Percentiles rank a stretch among this genome's conserved stretches.
These are phyloP conservation scores for Candida mesenterica DNA, from an alignment of 1,139 yeast species.

Conservation along the genomic window DNA sequence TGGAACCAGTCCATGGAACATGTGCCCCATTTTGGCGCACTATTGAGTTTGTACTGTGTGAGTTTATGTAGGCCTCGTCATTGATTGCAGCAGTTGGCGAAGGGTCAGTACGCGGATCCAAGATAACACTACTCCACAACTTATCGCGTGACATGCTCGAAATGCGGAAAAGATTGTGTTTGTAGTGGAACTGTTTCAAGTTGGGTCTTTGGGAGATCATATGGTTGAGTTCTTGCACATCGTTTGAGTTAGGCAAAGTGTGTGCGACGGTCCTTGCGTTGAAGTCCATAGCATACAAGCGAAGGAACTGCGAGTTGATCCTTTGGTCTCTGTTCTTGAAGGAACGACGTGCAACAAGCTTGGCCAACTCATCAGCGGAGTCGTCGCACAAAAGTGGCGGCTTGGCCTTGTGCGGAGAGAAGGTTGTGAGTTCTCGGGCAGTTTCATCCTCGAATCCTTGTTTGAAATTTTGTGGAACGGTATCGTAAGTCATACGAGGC, in stretches of 20 bases:
- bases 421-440: constrained; percentile 5
- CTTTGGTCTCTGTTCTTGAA: constrained; percentile 46
- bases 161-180: constrained; percentile 28
- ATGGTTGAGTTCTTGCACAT: constrained; percentile 25
- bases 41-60: constrained; percentile 7
- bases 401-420: constrained; percentile 1
- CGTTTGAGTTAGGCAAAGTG: constrained; percentile 29
- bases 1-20: constrained; percentile 39
- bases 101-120: constrained; percentile 46
- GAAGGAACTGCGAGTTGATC: constrained; percentile 43
- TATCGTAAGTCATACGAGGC: constrained; percentile 27
- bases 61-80: constrained; percentile 8
- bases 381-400: constrained; percentile 1
- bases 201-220: constrained; percentile 18
- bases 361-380: constrained; percentile 6
- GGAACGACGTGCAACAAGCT: constrained; percentile 10
- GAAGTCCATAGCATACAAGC: constrained; percentile 48
- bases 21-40: constrained; percentile 25
- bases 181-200: constrained; percentile 26
- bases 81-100: constrained; percentile 26
- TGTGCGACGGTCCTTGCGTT: constrained; percentile 29
- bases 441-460: not conserved
- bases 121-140: constrained; percentile 49
- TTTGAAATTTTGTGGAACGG: constrained; percentile 13
- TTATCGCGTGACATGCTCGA: constrained; percentile 43